phyloP scores from a whole-genome alignment of 139 green algal species.

The Chlamydomonas schloesseri region DNA sequence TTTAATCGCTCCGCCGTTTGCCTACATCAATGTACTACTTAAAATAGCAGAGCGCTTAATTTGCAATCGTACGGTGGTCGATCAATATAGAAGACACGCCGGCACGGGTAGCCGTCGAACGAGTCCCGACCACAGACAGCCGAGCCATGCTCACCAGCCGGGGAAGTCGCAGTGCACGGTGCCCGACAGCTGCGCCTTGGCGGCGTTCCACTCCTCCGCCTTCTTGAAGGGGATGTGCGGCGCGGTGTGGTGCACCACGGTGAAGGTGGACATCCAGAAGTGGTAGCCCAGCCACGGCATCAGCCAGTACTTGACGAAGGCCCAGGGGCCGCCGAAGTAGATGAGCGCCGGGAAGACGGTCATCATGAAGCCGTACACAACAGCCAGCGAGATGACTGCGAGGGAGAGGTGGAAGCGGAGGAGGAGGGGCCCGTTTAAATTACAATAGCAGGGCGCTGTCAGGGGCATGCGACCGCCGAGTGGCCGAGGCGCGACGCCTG shows the following conservation, averaged over 20 bases:
- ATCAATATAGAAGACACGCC: too few species aligned
- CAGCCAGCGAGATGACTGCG: slow-evolving; percentile 78
- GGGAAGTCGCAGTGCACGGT: slow-evolving; percentile 99
- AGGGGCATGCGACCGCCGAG: too few species aligned
- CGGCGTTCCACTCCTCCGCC: slow-evolving; percentile 90
- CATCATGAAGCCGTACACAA: slow-evolving; percentile 76
- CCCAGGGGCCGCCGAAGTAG: slow-evolving; percentile 76
- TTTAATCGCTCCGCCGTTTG: too few species aligned
- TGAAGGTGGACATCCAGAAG: slow-evolving; percentile 99
- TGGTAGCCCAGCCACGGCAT: slow-evolving; percentile 99
- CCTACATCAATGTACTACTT: too few species aligned
- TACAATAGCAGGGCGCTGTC: too few species aligned
- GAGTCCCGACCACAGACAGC: too few species aligned
- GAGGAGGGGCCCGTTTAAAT: too few species aligned
- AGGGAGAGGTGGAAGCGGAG: neutral
- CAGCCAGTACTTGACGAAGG: slow-evolving; percentile 96
- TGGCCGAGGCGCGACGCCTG: too few species aligned
- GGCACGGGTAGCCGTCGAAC: too few species aligned
- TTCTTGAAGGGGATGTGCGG: slow-evolving; percentile 98
- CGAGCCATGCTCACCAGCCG: too few species aligned
- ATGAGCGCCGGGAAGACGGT: slow-evolving; percentile 81
- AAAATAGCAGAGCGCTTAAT: too few species aligned
- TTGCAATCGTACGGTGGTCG: too few species aligned
- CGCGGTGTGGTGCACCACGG: slow-evolving; percentile 97
- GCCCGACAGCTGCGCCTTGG: slow-evolving; percentile 88